phyloP scores from a whole-genome alignment of 805 yeast genomes.

The Alloascoidea hylecoeti region DNA sequence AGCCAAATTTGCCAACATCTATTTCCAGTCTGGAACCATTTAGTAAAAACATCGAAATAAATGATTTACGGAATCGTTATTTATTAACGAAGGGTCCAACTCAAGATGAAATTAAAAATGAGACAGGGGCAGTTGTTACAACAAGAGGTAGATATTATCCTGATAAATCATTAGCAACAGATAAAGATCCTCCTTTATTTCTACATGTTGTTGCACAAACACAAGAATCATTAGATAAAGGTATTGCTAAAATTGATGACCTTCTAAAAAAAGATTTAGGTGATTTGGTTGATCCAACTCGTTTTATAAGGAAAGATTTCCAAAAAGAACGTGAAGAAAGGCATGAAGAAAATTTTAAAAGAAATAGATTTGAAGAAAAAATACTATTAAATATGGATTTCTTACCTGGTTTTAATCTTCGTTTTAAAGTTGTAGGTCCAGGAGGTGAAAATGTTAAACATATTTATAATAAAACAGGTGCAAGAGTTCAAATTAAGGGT shows the following conservation, averaged over 20 bases:
- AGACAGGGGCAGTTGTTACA: conserved; percentile 13
- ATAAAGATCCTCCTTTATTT: conserved; percentile 16
- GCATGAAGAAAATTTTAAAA: conserved; percentile 3
- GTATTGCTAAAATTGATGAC: conserved; percentile 53
- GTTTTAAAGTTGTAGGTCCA: conserved; percentile 19
- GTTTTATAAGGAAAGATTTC: conserved; percentile 11
- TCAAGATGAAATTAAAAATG: conserved; percentile 13
- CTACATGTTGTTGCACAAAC: conserved; percentile 50
- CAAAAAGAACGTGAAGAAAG: conserved; percentile 5
- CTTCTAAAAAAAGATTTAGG: conserved; percentile 13
- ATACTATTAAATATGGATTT: conserved; percentile 10
- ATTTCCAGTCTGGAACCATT: conserved; percentile 2
- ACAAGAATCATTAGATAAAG: conserved; percentile 31
- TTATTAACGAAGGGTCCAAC: conserved; percentile 19
- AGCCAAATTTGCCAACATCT: not conserved
- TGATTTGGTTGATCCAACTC: conserved; percentile 13
- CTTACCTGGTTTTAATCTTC: conserved; percentile 14
- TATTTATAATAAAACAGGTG: conserved; percentile 16
- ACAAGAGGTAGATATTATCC: conserved; percentile 21
- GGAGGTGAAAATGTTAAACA: conserved; percentile 20
- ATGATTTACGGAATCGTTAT: conserved; percentile 19
- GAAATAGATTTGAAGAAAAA: conserved; percentile 10
- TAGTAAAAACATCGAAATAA: conserved; percentile 16
- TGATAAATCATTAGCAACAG: conserved; percentile 16
- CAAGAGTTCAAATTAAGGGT: conserved; percentile 19